These are phyloP conservation scores for Aureobasidium leucospermi DNA, from an alignment of 2,329 filamentous ascomycete genomes.

Conservation along the genomic window DNA sequence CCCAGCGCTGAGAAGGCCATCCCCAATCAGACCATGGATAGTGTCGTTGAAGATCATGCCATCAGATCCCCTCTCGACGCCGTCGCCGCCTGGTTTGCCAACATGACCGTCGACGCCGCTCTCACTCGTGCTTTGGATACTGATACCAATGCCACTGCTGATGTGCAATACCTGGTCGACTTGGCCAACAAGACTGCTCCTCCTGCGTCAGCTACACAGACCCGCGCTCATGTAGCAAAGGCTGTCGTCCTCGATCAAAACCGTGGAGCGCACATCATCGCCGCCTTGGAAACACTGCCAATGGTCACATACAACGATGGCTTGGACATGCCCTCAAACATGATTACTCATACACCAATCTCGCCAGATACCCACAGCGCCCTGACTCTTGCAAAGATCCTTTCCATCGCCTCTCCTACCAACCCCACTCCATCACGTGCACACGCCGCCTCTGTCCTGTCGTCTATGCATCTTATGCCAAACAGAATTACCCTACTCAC, in stretches of 20 bases:
- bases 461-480: slow-evolving; percentile 33
- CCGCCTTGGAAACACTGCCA: slow-evolving; percentile 48
- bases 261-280: slow-evolving; percentile 44
- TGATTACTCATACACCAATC: slow-evolving; percentile 48
- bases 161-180: slow-evolving; percentile 48
- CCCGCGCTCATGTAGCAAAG: slow-evolving; percentile 51
- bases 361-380: slow-evolving; percentile 51
- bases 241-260: slow-evolving; percentile 50
- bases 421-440: slow-evolving; percentile 26
- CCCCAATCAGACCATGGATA: slow-evolving; percentile 67
- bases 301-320: slow-evolving; percentile 21
- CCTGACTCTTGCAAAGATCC: slow-evolving; percentile 53
- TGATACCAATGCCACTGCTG: slow-evolving; percentile 39
- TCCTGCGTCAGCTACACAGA: slow-evolving; percentile 63
- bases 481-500: slow-evolving; percentile 37
- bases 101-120: slow-evolving; percentile 60
- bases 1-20: slow-evolving; percentile 61
- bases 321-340: slow-evolving; percentile 34
- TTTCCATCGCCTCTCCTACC: slow-evolving; percentile 33
- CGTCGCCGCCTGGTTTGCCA: slow-evolving; percentile 86
- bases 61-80: slow-evolving; percentile 84
- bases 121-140: slow-evolving; percentile 57
- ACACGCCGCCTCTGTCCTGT: slow-evolving; percentile 33
- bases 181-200: slow-evolving; percentile 69
- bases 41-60: slow-evolving; percentile 75